phyloP scores from a whole-genome alignment of 2,329 filamentous ascomycete species.

The Aureobasidium sp. region DNA sequence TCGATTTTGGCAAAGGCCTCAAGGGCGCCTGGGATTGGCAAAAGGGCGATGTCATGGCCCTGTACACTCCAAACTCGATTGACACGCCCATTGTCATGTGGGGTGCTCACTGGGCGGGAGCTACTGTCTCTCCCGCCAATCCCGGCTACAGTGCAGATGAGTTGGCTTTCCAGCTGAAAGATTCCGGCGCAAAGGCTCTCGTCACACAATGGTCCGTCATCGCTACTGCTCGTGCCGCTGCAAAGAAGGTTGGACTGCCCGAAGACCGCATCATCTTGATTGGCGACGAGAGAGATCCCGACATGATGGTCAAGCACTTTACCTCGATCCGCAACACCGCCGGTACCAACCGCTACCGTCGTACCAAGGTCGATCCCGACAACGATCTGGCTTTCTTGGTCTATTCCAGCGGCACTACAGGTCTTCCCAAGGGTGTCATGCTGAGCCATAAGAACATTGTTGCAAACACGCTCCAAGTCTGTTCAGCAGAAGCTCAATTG shows the following conservation, averaged over 20 bases:
- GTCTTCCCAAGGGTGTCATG: constrained; percentile 85
- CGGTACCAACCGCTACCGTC: constrained; percentile 49
- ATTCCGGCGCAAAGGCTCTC: constrained; percentile 65
- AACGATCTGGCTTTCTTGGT: constrained; percentile 77
- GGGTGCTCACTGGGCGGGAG: constrained; percentile 77
- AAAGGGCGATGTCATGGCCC: constrained; percentile 71
- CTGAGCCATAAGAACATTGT: constrained; percentile 77
- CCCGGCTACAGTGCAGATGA: constrained; percentile 79
- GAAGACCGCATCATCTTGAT: constrained; percentile 67
- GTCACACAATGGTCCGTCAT: constrained; percentile 65
- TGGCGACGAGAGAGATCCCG: constrained; percentile 57
- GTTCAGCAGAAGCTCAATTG: constrained; percentile 36
- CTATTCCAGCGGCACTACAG: constrained; percentile 85
- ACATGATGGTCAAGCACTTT: constrained; percentile 60
- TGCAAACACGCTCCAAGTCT: constrained; percentile 51
- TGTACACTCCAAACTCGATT: constrained; percentile 80
- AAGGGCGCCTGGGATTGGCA: constrained; percentile 67
- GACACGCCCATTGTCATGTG: constrained; percentile 71
- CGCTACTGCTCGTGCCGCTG: constrained; percentile 57
- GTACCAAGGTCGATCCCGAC: constrained; percentile 54
- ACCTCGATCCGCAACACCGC: constrained; percentile 58
- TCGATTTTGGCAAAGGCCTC: constrained; percentile 74
- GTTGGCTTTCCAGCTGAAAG: constrained; percentile 73
- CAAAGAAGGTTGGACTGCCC: constrained; percentile 59
- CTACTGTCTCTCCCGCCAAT: constrained; percentile 75